A percentile compares a stretch with the other conserved stretches of the same genome.
Conservation (phyloP, 495 filamentous ascomycete genomes). For the Trichocladium uniseriatum region DNA sequence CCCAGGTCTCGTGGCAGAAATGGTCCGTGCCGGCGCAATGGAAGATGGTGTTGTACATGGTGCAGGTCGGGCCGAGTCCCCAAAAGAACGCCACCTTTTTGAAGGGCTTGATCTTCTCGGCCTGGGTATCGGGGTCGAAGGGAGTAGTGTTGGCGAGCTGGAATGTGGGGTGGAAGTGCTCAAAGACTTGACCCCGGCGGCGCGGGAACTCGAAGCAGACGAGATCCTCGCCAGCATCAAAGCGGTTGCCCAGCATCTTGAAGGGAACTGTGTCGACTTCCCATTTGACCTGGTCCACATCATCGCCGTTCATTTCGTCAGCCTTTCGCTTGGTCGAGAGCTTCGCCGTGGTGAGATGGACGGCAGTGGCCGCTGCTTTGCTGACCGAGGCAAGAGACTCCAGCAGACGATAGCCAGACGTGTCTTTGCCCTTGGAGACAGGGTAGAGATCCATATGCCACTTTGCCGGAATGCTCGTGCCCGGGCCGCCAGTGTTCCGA, state of each 20-base stretch:
- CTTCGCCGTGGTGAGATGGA: not conserved
- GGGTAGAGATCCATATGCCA: not conserved
- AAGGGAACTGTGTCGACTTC: not conserved
- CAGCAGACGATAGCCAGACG: constrained; percentile 2
- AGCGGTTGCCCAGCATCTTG: not conserved
- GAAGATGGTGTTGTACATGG: not conserved
- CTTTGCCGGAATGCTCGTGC: too few relatives aligned
- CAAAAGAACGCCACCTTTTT: not conserved
- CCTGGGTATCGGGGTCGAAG: not conserved
- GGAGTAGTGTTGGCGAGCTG: not conserved
- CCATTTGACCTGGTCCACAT: too few relatives aligned
- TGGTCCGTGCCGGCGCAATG: not conserved
- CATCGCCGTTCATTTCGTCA: too few relatives aligned
- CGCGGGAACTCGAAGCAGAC: not conserved
- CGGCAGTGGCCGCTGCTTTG: not conserved
- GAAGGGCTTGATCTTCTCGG: not conserved
- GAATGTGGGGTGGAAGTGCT: not conserved
- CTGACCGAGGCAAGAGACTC: not conserved
- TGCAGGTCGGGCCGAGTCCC: not conserved
- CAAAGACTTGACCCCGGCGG: not conserved
- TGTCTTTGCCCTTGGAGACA: not conserved
- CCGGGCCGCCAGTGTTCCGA: not conserved
- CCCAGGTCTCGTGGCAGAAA: not conserved
- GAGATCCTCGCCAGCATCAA: constrained; percentile 3
- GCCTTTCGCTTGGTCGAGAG: too few relatives aligned